These are phyloP conservation scores for Pseudocercospora musae DNA, from an alignment of 2,329 filamentous ascomycete species.

Conservation along the genomic window DNA sequence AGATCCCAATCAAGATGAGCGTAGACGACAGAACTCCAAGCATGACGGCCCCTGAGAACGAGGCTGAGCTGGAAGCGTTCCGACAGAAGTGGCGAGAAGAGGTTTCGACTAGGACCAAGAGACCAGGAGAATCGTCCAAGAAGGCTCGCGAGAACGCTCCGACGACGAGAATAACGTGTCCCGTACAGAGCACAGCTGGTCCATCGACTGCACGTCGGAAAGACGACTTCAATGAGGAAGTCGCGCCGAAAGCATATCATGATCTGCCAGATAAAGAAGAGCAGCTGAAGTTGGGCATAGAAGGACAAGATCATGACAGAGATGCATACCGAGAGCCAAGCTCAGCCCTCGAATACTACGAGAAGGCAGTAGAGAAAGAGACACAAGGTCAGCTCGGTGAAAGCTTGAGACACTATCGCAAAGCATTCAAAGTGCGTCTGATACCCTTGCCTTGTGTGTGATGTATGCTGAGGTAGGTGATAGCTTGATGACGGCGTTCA, in stretches of 20 bases:
- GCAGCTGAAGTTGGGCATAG: slow-evolving; percentile 39
- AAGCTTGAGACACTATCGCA: slow-evolving; percentile 81
- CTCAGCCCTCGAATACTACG: slow-evolving; percentile 88
- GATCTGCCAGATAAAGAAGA: slow-evolving; percentile 48
- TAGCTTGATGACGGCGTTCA: slow-evolving; percentile 84
- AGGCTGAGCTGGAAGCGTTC: slow-evolving; percentile 78
- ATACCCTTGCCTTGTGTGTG: background rate
- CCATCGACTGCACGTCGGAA: slow-evolving; percentile 32
- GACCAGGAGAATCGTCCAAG: slow-evolving; percentile 11
- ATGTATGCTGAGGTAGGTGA: slow-evolving; percentile 32
- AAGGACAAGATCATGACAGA: slow-evolving; percentile 40
- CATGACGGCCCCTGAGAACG: slow-evolving; percentile 32
- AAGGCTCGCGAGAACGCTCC: slow-evolving; percentile 7
- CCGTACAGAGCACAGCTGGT: slow-evolving; percentile 12
- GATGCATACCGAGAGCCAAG: slow-evolving; percentile 52
- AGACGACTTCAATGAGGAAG: slow-evolving; percentile 38
- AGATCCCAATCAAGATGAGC: slow-evolving; percentile 10
- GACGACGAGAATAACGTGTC: background rate
- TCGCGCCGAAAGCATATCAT: slow-evolving; percentile 42
- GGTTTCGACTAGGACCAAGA: slow-evolving; percentile 55
- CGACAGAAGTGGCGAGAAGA: slow-evolving; percentile 83
- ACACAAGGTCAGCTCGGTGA: slow-evolving; percentile 80
- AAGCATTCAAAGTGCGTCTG: slow-evolving; percentile 72
- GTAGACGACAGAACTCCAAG: slow-evolving; percentile 2
- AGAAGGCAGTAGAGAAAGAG: slow-evolving; percentile 86